Conservation (phyloP, 1,284 basidiomycete species). For the Pyrrhoderma noxium region DNA sequence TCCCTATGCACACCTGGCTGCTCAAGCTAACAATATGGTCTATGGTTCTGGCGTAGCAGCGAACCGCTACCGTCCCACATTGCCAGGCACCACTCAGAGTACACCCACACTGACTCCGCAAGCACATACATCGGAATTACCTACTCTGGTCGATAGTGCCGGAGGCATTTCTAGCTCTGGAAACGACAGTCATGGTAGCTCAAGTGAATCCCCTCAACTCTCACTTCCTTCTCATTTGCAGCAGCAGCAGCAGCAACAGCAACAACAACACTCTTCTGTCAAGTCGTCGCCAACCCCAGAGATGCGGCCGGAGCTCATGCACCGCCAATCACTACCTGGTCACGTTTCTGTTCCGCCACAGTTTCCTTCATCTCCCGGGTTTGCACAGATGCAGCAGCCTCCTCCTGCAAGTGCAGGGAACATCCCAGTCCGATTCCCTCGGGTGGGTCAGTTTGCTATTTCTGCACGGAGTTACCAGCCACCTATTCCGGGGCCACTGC, state of each 20-base stretch:
- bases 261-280: neutral
- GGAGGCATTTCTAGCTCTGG: neutral
- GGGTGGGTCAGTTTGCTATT: constrained; percentile 39
- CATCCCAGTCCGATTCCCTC: constrained; percentile 25
- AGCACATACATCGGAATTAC: constrained; percentile 11
- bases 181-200: neutral
- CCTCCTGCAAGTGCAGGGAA: constrained; percentile 9
- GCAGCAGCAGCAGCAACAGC: neutral
- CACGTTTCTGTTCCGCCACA: constrained; percentile 22
- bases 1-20: constrained; percentile 53
- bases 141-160: neutral
- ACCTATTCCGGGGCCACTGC: constrained; percentile 63
- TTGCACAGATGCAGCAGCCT: neutral
- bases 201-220: neutral
- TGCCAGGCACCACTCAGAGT: constrained; percentile 19
- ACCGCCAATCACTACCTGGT: constrained; percentile 38
- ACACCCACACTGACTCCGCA: constrained; percentile 16
- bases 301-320: constrained; percentile 30
- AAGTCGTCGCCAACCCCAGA: constrained; percentile 4
- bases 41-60: constrained; percentile 33
- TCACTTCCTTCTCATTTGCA: constrained; percentile 10
- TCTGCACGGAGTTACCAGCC: constrained; percentile 43
- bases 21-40: constrained; percentile 45
- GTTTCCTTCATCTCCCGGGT: neutral
- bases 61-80: constrained; percentile 24